Percentiles rank a stretch among this genome's conserved stretches.
Conservation (phyloP, 108 stramenopile genomes). For the Fragilaria radians region DNA sequence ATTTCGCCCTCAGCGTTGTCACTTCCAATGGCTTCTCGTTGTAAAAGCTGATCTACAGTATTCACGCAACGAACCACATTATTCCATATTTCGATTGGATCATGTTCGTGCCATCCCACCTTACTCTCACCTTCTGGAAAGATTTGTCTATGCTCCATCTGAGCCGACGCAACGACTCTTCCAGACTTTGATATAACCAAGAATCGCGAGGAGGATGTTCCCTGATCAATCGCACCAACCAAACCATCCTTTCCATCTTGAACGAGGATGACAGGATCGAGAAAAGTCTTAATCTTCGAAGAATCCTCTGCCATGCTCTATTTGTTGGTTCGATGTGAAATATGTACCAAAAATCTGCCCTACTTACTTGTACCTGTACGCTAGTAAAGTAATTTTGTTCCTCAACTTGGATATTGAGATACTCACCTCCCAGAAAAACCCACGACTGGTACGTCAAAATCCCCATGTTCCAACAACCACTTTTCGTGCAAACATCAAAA, state of each 20-base stretch:
- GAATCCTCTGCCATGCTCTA: too few relatives aligned
- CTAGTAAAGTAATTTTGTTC: too few relatives aligned
- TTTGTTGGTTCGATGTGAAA: too few relatives aligned
- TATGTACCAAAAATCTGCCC: too few relatives aligned
- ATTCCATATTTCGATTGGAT: conserved; percentile 87
- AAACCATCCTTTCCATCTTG: conserved; percentile 6
- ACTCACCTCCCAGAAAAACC: too few relatives aligned
- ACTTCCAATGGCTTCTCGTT: conserved; percentile 11
- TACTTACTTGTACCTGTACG: too few relatives aligned
- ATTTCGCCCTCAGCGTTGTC: too few relatives aligned
- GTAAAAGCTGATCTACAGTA: conserved; percentile 30
- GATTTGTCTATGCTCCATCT: conserved; percentile 88
- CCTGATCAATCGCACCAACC: conserved; percentile 95
- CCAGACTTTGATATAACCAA: conserved; percentile 77
- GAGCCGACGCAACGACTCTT: conserved; percentile 64
- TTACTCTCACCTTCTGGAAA: conserved; percentile 49
- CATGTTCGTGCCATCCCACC: conserved; percentile 92
- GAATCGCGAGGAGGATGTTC: conserved; percentile 91
- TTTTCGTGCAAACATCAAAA: too few relatives aligned
- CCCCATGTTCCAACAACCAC: too few relatives aligned
- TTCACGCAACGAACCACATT: conserved; percentile 42
- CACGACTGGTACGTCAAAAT: too few relatives aligned
- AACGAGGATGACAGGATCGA: background rate
- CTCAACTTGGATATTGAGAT: too few relatives aligned
- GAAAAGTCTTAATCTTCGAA: conserved; percentile 1